These are phyloP conservation scores for Vigna radiata DNA, from an alignment of 306 rosid genomes.

Conservation along the genomic window DNA sequence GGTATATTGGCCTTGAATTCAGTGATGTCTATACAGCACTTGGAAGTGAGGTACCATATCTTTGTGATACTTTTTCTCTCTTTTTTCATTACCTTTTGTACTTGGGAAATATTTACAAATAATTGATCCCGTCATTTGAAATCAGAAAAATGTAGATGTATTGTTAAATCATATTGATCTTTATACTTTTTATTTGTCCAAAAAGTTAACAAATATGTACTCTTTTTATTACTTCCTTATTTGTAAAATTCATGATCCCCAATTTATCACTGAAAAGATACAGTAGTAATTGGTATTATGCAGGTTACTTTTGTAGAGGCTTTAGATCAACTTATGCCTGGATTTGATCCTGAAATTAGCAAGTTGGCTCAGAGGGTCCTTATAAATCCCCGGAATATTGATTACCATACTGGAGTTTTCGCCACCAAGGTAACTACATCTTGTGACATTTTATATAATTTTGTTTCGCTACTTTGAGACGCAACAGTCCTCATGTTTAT, in stretches of 20 bases:
- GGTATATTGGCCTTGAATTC: slow-evolving; percentile 98
- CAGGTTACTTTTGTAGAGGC: slow-evolving; percentile 98
- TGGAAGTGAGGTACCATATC: slow-evolving; percentile 88
- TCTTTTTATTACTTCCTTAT: slow-evolving; percentile 30
- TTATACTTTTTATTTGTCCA: slow-evolving; percentile 2
- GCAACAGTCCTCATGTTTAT: slow-evolving; percentile 30
- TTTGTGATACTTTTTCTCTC: slow-evolving; percentile 35
- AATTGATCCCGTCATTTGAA: slow-evolving; percentile 19
- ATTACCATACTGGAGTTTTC: slow-evolving; percentile 94
- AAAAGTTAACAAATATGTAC: slow-evolving; percentile 10
- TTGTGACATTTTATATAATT: slow-evolving; percentile 37
- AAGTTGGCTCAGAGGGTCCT: slow-evolving; percentile 97
- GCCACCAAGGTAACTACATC: slow-evolving; percentile 82
- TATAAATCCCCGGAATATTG: slow-evolving; percentile 89
- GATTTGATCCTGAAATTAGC: slow-evolving; percentile 99
- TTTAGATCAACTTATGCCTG: slow-evolving; percentile 99
- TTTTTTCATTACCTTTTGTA: slow-evolving; percentile 19
- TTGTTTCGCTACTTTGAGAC: slow-evolving; percentile 36
- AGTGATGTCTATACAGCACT: slow-evolving; percentile 99
- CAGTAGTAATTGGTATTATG: slow-evolving; percentile 47
- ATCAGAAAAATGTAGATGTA: slow-evolving; percentile 9
- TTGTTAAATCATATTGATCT: slow-evolving; percentile 4
- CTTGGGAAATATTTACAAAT: slow-evolving; percentile 26
- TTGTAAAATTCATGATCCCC: slow-evolving; percentile 16
- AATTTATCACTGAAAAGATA: slow-evolving; percentile 25